Evolutionary conservation across 2,329 filamentous ascomycete genomes (phyloP), one percentile per base, ranked within the genome.

Genomic region (Aspergillus candidus): DNA sequence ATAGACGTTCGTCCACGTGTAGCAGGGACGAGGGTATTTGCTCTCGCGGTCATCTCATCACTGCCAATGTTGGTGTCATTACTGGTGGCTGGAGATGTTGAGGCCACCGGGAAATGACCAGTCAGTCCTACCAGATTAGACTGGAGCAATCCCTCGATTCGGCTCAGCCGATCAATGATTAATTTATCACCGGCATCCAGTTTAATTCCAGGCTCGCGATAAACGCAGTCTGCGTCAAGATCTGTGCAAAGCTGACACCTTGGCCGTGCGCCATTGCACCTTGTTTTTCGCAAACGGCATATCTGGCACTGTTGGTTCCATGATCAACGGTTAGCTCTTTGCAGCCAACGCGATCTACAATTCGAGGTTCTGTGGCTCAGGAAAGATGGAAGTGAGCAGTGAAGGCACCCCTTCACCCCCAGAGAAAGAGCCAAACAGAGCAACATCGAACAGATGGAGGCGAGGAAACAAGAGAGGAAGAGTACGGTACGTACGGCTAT

Each of bases 211-310:
- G 87, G 87, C 62, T 93, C 87, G 51, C 87, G 79, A 65, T 93
- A 93, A 52, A 90, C 77, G 65, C 87, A 93, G 51, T 91, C 85
- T 35, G 86, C 87, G 43, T 86, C 85, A 33, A 91, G 73, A 62
- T 91, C 87, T 8, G 83, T 82, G 68, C 87, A 93, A 31, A 93
- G 80, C 65, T 88, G 85, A 70, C 87, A 93, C 66, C 89, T 91
- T 35, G 87, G 87, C 54, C 87, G 82, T 8, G 78, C 84, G 42
- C 86, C 86, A 62, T 89, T 85, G 64, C 86, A 89, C 50, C 85
- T 78, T 47, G 84, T 88, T 61, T 90, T 90, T 55, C 86, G 77
- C 31, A 86, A 87, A 13, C 86, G 83, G 60, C 86, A 89, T 46
- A 89, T 85, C 61, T 90, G 85, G 65, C 86, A 90, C 84, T 88